These are phyloP conservation scores for Colletotrichum salicis DNA, from an alignment of 2,329 filamentous ascomycete genomes.

Conservation along the genomic window DNA sequence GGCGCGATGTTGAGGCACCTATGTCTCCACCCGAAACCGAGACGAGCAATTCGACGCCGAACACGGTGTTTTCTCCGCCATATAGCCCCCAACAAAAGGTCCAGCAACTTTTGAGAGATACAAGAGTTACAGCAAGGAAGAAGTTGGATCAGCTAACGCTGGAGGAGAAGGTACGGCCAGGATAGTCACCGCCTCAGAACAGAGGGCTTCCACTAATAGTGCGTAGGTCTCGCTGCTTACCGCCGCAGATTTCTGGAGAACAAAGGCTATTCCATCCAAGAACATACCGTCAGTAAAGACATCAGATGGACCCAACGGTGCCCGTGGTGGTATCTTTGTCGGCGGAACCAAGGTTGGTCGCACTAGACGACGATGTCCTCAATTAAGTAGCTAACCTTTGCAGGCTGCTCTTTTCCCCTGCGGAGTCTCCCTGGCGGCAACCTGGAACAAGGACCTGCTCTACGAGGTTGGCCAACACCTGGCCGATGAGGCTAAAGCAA, in stretches of 20 bases:
- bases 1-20: slow-evolving; percentile 46
- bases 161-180: slow-evolving; percentile 64
- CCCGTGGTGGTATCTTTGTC: slow-evolving; percentile 75
- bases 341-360: slow-evolving; percentile 68
- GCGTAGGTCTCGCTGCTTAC: slow-evolving; percentile 66
- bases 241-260: slow-evolving; percentile 77
- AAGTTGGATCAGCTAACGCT: slow-evolving; percentile 63
- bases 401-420: slow-evolving; percentile 83
- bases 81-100: slow-evolving; percentile 54
- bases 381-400: neutral
- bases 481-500: slow-evolving; percentile 76
- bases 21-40: slow-evolving; percentile 26
- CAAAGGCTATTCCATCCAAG: slow-evolving; percentile 70
- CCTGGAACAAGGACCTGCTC: slow-evolving; percentile 79
- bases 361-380: neutral
- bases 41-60: slow-evolving; percentile 56
- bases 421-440: slow-evolving; percentile 80
- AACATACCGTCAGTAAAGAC: slow-evolving; percentile 73
- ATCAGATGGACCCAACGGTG: slow-evolving; percentile 77
- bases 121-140: slow-evolving; percentile 55
- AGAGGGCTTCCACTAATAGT: neutral
- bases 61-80: slow-evolving; percentile 60
- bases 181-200: neutral
- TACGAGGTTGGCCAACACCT: slow-evolving; percentile 76
- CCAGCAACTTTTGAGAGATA: slow-evolving; percentile 47